These are phyloP conservation scores for Curvularia spicifera DNA, from an alignment of 2,329 filamentous ascomycete species.

Conservation along the genomic window DNA sequence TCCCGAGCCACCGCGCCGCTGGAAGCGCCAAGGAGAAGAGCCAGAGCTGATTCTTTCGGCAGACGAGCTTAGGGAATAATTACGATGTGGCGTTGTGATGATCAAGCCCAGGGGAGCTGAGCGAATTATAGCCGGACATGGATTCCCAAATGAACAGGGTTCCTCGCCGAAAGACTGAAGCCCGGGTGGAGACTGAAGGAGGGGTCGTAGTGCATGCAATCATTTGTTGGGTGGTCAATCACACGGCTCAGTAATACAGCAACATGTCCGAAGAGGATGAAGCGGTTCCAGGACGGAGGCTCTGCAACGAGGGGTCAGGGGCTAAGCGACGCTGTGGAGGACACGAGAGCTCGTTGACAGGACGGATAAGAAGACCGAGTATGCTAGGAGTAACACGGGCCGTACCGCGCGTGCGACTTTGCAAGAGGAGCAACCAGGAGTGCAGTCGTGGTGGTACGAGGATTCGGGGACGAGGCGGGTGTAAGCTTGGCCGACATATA, in stretches of 20 bases:
- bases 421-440: neutral
- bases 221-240: neutral
- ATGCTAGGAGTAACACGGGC: constrained; percentile 2
- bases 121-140: neutral
- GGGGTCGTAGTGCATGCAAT: constrained; percentile 6
- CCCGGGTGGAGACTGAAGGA: neutral
- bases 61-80: neutral
- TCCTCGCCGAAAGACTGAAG: neutral
- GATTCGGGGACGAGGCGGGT: neutral
- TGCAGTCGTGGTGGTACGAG: neutral
- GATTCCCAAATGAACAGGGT: neutral
- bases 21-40: neutral
- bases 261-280: neutral
- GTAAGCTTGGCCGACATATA: neutral
- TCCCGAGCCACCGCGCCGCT: constrained; percentile 1
- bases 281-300: neutral
- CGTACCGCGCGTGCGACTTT: constrained; percentile 7
- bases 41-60: neutral
- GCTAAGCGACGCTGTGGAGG: neutral
- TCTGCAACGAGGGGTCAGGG: neutral
- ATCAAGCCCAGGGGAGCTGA: neutral
- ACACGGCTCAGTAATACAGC: neutral
- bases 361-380: neutral
- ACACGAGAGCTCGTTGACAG: neutral
- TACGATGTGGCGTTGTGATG: constrained; percentile 3